Conservation (phyloP, 352 stramenopile species). For the Pythium apleroticum region DNA sequence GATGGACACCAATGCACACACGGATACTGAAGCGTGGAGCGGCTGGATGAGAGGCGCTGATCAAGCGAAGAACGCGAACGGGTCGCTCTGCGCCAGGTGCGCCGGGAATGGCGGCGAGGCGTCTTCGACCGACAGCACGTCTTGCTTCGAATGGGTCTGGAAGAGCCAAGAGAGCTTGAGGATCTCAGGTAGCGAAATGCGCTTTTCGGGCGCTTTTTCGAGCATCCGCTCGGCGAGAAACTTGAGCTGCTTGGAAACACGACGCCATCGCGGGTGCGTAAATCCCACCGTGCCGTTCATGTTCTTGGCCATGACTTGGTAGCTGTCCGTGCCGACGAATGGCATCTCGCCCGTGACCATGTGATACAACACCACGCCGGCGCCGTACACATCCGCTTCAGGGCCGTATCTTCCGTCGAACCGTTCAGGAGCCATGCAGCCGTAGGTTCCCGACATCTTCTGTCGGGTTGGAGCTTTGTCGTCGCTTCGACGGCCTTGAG, state of each 20-base stretch:
- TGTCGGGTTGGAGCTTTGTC: not conserved
- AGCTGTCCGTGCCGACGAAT: constrained; percentile 40
- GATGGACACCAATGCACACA: not conserved
- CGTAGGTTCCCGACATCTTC: constrained; percentile 45
- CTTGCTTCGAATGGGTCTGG: constrained; percentile 28
- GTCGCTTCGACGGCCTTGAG: constrained; percentile 10
- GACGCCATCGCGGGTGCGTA: constrained; percentile 34
- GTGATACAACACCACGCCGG: constrained; percentile 58
- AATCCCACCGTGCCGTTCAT: constrained; percentile 57
- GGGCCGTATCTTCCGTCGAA: constrained; percentile 50
- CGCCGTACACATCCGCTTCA: constrained; percentile 63
- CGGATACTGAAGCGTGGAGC: not conserved
- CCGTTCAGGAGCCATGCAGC: constrained; percentile 66
- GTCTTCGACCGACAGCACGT: constrained; percentile 7
- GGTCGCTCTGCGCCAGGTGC: constrained; percentile 21
- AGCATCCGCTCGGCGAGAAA: constrained; percentile 49
- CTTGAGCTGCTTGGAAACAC: constrained; percentile 37
- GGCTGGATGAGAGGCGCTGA: not conserved
- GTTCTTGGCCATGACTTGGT: constrained; percentile 65
- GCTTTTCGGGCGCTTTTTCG: constrained; percentile 40
- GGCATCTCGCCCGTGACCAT: constrained; percentile 56
- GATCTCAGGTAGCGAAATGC: constrained; percentile 57
- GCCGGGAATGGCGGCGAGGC: constrained; percentile 15
- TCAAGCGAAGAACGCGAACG: constrained; percentile 30
- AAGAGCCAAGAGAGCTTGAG: constrained; percentile 56